A percentile compares a stretch with the other conserved stretches of the same genome.
Conservation (phyloP, 768 basidiomycete species). For the Mycena capillaripes region DNA sequence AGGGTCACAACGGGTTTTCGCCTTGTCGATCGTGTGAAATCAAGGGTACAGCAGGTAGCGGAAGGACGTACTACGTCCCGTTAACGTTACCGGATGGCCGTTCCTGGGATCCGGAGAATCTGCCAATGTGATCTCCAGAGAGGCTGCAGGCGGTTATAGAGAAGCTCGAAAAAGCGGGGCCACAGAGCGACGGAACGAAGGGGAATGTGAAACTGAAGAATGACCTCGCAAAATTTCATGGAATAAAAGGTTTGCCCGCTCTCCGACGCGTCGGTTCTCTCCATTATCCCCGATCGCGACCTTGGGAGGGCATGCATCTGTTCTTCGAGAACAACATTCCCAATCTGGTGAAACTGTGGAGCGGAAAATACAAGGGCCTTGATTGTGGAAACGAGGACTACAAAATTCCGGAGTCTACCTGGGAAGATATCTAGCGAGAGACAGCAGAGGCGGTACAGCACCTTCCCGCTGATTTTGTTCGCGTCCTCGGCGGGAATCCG, state of each 20-base stretch:
- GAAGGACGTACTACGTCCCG: conserved; percentile 28
- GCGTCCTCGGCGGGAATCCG: too few species aligned
- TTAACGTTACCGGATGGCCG: conserved; percentile 38
- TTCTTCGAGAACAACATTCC: conserved; percentile 55
- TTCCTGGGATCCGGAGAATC: conserved; percentile 35
- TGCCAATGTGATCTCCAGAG: conserved; percentile 56
- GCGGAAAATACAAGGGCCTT: conserved; percentile 54
- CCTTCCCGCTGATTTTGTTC: too few species aligned
- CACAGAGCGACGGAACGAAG: conserved; percentile 43
- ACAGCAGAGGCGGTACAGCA: too few species aligned
- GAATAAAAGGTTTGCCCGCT: conserved; percentile 45
- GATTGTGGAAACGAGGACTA: conserved; percentile 47
- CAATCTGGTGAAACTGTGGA: conserved; percentile 45
- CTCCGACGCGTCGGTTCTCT: conserved; percentile 44
- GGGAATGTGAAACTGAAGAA: conserved; percentile 40
- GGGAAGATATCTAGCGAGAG: too few species aligned
- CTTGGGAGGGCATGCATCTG: conserved; percentile 62
- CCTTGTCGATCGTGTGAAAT: too few species aligned
- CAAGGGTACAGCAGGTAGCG: neutral
- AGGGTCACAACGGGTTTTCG: too few species aligned
- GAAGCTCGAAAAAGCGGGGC: conserved; percentile 31
- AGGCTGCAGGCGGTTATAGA: conserved; percentile 47
- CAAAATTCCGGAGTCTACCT: too few species aligned
- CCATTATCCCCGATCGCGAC: conserved; percentile 47
- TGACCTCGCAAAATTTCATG: too few species aligned